phyloP scores from a whole-genome alignment of 202 grass and related monocot species.

The Dendrocalamus latiflorus region DNA sequence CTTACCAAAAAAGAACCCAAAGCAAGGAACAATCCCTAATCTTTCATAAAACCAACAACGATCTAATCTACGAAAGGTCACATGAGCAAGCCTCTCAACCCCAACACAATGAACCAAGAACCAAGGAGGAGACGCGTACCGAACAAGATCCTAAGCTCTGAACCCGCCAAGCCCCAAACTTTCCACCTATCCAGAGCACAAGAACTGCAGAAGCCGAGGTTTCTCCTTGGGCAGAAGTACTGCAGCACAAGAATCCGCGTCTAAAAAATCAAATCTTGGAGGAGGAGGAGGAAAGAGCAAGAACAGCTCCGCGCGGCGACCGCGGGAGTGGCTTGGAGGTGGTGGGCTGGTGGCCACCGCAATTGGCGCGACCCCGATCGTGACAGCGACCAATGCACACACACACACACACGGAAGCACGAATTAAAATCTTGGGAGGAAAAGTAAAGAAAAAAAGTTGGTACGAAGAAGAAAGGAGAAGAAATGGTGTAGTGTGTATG shows the following conservation, averaged over 20 bases:
- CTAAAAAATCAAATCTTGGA: conserved; percentile 35
- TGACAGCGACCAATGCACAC: too few relatives aligned
- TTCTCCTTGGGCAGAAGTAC: neutral
- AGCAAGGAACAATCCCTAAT: neutral
- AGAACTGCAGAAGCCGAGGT: neutral
- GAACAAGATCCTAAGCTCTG: conserved; percentile 17
- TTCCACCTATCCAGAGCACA: conserved; percentile 3
- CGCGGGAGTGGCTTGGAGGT: conserved; percentile 44
- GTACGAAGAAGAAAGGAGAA: too few relatives aligned
- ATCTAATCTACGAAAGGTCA: neutral
- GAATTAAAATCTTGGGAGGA: too few relatives aligned
- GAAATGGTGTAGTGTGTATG: too few relatives aligned
- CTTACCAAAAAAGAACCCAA: neutral
- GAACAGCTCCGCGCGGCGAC: conserved; percentile 33
- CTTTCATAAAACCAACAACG: neutral
- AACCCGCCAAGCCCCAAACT: neutral
- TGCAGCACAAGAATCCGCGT: neutral
- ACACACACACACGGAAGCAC: too few relatives aligned
- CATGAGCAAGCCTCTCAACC: neutral
- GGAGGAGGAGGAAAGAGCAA: conserved; percentile 23
- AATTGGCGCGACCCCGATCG: too few relatives aligned
- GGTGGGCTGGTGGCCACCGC: conserved; percentile 45
- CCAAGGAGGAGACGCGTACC: conserved; percentile 1
- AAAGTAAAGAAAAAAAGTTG: too few relatives aligned
- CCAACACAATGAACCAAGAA: conserved; percentile 10